phyloP scores from a whole-genome alignment of 2,329 filamentous ascomycete genomes.

The Penicillium rolfsii region DNA sequence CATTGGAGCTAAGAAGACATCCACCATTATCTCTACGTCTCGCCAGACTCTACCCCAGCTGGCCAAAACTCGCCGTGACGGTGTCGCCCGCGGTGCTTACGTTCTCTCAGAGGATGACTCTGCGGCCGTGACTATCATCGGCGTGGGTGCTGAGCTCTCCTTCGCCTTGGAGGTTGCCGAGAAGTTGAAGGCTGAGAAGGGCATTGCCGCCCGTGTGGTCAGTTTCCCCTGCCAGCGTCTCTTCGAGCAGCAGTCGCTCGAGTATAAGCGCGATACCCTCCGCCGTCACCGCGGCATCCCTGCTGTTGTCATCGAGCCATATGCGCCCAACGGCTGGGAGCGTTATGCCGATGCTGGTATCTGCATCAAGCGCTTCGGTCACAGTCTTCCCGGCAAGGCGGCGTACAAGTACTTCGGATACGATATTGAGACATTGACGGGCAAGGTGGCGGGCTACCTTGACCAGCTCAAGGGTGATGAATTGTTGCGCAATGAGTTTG shows the following conservation, averaged over 20 bases:
- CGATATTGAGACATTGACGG: conserved; percentile 20
- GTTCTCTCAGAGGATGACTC: conserved; percentile 42
- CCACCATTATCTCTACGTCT: conserved; percentile 51
- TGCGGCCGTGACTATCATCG: conserved; percentile 53
- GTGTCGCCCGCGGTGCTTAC: conserved; percentile 48
- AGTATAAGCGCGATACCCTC: conserved; percentile 52
- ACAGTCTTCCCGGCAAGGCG: conserved; percentile 25
- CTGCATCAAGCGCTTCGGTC: conserved; percentile 52
- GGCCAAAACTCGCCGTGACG: conserved; percentile 41
- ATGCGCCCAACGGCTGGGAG: conserved; percentile 56
- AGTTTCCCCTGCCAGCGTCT: conserved; percentile 56
- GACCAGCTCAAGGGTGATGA: conserved; percentile 19
- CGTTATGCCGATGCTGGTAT: conserved; percentile 56
- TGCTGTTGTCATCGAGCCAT: conserved; percentile 55
- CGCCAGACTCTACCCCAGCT: conserved; percentile 49
- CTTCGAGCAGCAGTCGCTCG: conserved; percentile 52
- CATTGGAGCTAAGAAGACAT: conserved; percentile 43
- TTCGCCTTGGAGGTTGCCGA: conserved; percentile 52
- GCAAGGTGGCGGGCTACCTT: conserved; percentile 22
- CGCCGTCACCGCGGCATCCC: conserved; percentile 44
- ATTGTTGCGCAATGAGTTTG: conserved; percentile 22
- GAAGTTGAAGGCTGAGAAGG: conserved; percentile 43
- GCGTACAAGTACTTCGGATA: conserved; percentile 26
- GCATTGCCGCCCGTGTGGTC: conserved; percentile 51
- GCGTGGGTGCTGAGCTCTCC: conserved; percentile 55